Evolutionary conservation across 495 filamentous ascomycete species (phyloP).

Genomic region (Hapsidospora chrysogenum): DNA sequence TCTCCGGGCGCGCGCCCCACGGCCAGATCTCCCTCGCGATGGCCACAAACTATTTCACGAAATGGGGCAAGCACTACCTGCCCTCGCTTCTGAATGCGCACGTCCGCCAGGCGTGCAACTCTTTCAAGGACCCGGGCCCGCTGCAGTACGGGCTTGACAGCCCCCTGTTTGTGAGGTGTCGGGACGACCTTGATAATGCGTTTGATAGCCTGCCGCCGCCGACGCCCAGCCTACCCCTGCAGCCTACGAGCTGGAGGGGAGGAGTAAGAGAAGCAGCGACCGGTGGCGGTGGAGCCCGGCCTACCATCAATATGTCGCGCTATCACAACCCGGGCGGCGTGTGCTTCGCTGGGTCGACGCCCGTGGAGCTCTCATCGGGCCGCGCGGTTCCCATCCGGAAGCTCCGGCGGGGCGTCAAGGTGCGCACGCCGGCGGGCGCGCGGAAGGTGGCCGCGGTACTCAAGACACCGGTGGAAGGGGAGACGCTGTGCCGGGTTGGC

Average conservation of each 20-base stretch:
- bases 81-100: slow-evolving; percentile 23
- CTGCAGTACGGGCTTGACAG: slow-evolving; percentile 19
- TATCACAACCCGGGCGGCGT: slow-evolving; percentile 11
- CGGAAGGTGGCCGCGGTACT: slow-evolving; percentile 19
- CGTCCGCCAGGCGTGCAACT: slow-evolving; percentile 25
- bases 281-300: too few relatives aligned
- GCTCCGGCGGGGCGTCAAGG: slow-evolving; percentile 15
- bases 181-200: slow-evolving; percentile 17
- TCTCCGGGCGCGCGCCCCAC: slow-evolving; percentile 9
- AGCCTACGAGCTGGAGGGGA: not conserved
- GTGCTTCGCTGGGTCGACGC: slow-evolving; percentile 21
- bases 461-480: slow-evolving; percentile 12
- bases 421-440: slow-evolving; percentile 18
- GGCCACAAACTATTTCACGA: slow-evolving; percentile 9
- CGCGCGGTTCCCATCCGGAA: slow-evolving; percentile 7
- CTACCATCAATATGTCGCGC: slow-evolving; percentile 9
- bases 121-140: slow-evolving; percentile 29
- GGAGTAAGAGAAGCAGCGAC: too few relatives aligned
- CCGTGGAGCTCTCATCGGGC: slow-evolving; percentile 14
- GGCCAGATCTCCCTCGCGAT: slow-evolving; percentile 24
- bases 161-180: slow-evolving; percentile 17
- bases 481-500: slow-evolving; percentile 10
- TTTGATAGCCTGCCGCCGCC: slow-evolving; percentile 24
- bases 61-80: slow-evolving; percentile 29
- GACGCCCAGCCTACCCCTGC: slow-evolving; percentile 5